Conservation (phyloP, 2,329 filamentous ascomycete species). For the Epichloe uncinata region DNA sequence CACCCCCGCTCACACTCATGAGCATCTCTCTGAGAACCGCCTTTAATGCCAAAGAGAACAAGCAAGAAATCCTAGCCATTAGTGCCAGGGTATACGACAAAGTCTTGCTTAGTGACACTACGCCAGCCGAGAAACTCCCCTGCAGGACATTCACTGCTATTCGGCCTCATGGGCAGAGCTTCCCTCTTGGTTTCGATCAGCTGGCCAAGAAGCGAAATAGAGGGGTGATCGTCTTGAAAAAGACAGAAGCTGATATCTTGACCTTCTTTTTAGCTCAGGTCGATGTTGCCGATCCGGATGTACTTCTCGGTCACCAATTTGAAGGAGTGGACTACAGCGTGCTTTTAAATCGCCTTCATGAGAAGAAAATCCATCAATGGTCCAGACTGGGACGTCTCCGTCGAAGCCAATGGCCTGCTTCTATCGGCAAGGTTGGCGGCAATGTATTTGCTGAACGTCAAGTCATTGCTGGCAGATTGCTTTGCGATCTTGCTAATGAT, state of each 20-base stretch:
- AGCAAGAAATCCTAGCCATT: slow-evolving; percentile 86
- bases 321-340: slow-evolving; percentile 95
- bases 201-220: slow-evolving; percentile 58
- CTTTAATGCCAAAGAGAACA: slow-evolving; percentile 85
- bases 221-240: slow-evolving; percentile 68
- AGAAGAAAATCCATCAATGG: slow-evolving; percentile 89
- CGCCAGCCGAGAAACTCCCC: slow-evolving; percentile 73
- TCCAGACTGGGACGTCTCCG: slow-evolving; percentile 82
- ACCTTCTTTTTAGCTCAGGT: slow-evolving; percentile 83
- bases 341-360: slow-evolving; percentile 70
- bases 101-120: slow-evolving; percentile 74
- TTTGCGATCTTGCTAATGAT: slow-evolving; percentile 92
- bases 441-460: slow-evolving; percentile 91
- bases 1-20: slow-evolving; percentile 89
- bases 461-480: slow-evolving; percentile 71
- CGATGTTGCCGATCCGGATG: slow-evolving; percentile 80
- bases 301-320: slow-evolving; percentile 86
- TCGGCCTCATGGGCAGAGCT: slow-evolving; percentile 61
- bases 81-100: slow-evolving; percentile 91
- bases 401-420: slow-evolving; percentile 73
- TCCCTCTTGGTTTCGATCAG: slow-evolving; percentile 77
- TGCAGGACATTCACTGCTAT: slow-evolving; percentile 88
- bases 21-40: slow-evolving; percentile 78
- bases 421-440: slow-evolving; percentile 71
- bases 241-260: slow-evolving; percentile 72